phyloP scores from a whole-genome alignment of 208 protist genomes.

The Trypanosoma vivax region DNA sequence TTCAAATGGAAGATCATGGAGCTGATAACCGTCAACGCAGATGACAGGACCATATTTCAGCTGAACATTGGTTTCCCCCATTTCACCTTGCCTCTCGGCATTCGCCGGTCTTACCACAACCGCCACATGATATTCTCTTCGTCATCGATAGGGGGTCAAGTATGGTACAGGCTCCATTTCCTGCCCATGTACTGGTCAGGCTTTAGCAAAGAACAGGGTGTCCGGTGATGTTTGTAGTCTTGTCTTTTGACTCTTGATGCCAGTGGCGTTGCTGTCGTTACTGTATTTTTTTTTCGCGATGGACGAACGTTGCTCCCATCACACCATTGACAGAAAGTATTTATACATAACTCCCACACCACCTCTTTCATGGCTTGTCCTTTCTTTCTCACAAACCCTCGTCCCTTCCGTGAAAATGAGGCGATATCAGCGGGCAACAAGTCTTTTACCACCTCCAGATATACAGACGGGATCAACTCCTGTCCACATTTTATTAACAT shows the following conservation, averaged over 20 bases:
- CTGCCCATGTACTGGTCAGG: conserved; percentile 34
- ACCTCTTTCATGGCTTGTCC: no score
- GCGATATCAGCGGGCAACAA: no score
- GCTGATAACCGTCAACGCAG: conserved; percentile 4
- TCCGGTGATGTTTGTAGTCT: not conserved
- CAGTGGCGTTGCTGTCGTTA: conserved; percentile 4
- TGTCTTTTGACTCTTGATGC: not conserved
- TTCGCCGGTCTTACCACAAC: conserved; percentile 47
- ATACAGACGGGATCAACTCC: no score
- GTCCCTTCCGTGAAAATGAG: no score
- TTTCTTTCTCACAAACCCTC: no score
- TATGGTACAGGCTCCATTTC: conserved; percentile 72
- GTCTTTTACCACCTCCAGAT: no score
- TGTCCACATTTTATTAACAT: not conserved
- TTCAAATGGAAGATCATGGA: conserved; percentile 48
- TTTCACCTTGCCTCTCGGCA: conserved; percentile 6
- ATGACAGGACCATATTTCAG: conserved; percentile 17
- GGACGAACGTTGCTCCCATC: not conserved
- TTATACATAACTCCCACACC: no score
- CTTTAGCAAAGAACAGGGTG: conserved; percentile 10
- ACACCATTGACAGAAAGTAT: no score
- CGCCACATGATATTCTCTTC: conserved; percentile 42
- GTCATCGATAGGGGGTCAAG: conserved; percentile 26
- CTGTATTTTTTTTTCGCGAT: conserved; percentile 2
- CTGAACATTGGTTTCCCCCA: conserved; percentile 29